Evolutionary conservation across 306 rosid species (phyloP).

Genomic region (Castanea mollissima): DNA sequence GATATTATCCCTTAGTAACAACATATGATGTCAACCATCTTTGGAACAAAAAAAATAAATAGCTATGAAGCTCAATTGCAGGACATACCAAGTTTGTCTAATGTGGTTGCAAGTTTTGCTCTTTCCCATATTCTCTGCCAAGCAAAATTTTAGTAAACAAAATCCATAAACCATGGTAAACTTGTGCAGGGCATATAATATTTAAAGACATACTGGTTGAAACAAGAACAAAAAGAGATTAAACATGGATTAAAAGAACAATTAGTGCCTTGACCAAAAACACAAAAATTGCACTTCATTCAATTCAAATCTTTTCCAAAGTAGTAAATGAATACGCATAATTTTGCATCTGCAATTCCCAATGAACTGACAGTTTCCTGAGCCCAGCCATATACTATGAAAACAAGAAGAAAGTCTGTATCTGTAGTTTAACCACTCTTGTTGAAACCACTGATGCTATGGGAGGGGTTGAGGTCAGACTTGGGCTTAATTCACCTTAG

Average conservation of each 20-base stretch:
- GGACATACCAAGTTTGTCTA: conserved; percentile 80
- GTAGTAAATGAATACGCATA: too few species aligned
- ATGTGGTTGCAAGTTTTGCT: conserved; percentile 74
- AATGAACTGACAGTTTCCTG: too few species aligned
- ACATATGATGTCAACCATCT: neutral
- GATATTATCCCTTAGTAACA: neutral
- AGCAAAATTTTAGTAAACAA: neutral
- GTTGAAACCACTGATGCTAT: too few species aligned
- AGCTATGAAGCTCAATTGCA: conserved; percentile 15
- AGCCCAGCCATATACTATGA: too few species aligned
- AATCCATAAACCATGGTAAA: neutral
- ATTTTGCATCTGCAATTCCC: too few species aligned
- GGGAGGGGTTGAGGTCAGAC: too few species aligned
- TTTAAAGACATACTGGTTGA: neutral
- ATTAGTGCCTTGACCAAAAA: too few species aligned
- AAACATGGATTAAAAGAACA: neutral
- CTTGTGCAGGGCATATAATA: neutral
- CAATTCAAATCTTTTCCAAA: too few species aligned
- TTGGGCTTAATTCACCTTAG: too few species aligned
- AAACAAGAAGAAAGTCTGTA: too few species aligned
- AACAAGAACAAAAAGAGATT: neutral
- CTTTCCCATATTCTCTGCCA: conserved; percentile 97
- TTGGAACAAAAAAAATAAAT: conserved; percentile 1
- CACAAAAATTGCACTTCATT: too few species aligned
- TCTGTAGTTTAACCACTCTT: too few species aligned